Evolutionary conservation across 306 rosid species (phyloP).

Genomic region (Alnus rubra): DNA sequence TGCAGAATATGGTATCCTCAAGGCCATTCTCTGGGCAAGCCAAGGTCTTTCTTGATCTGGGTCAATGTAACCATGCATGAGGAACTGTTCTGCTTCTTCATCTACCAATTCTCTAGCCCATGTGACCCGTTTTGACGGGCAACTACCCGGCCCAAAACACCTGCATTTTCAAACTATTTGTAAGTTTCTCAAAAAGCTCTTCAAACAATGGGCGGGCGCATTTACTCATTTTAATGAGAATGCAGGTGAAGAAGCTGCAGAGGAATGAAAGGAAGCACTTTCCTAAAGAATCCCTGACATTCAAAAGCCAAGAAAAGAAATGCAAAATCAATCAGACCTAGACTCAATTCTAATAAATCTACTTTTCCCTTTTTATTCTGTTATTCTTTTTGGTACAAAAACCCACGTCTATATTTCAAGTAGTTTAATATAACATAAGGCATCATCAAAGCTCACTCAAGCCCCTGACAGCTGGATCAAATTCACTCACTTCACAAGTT

Average conservation of each 20-base stretch:
- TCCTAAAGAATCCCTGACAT: neutral
- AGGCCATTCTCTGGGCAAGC: constrained; percentile 83
- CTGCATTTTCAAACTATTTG: constrained; percentile 29
- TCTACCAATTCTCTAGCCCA: constrained; percentile 68
- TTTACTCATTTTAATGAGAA: neutral
- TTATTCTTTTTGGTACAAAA: neutral
- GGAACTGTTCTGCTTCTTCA: constrained; percentile 72
- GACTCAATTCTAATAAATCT: neutral
- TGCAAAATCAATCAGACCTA: neutral
- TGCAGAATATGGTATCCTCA: constrained; percentile 72
- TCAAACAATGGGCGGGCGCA: neutral
- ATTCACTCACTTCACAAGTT: neutral
- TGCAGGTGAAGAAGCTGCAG: neutral
- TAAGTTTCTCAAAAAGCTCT: neutral
- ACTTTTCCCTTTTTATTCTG: neutral
- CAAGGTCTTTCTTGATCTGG: constrained; percentile 71
- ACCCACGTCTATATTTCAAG: neutral
- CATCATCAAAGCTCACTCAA: neutral
- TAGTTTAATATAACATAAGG: neutral
- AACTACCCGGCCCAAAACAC: constrained; percentile 78
- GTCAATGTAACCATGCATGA: constrained; percentile 65
- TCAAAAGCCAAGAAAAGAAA: neutral
- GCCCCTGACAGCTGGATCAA: neutral
- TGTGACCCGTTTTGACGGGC: constrained; percentile 55
- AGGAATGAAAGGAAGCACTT: neutral